A percentile compares a stretch with the other conserved stretches of the same genome.
phyloP scores from a whole-genome alignment of 2,329 filamentous ascomycete genomes.

The Zelopaecilomyces penicillatus region DNA sequence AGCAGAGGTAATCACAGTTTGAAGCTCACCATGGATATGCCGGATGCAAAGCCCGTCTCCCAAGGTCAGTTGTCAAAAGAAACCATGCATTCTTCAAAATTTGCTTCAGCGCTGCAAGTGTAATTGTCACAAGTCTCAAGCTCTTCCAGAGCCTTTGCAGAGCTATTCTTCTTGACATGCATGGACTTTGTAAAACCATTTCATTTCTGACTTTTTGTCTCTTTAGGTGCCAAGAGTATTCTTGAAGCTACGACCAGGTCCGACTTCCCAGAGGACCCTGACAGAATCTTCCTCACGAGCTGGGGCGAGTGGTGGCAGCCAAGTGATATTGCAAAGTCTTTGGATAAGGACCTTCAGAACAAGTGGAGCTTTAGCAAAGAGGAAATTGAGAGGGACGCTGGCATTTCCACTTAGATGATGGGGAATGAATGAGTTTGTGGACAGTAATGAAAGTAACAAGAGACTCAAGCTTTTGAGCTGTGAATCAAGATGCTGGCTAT shows the following conservation, averaged over 20 bases:
- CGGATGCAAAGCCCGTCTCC: conserved; percentile 39
- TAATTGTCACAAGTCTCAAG: too few relatives aligned
- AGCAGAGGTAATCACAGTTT: conserved; percentile 20
- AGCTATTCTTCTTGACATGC: too few relatives aligned
- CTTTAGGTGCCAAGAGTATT: conserved; percentile 35
- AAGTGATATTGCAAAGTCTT: conserved; percentile 29
- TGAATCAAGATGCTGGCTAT: too few relatives aligned
- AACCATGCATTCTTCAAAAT: too few relatives aligned
- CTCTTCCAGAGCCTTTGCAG: too few relatives aligned
- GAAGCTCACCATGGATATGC: conserved; percentile 21
- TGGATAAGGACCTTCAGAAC: conserved; percentile 41
- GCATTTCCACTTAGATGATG: conserved; percentile 5
- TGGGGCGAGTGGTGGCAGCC: conserved; percentile 50
- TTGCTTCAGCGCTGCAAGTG: too few relatives aligned
- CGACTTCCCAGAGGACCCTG: conserved; percentile 42
- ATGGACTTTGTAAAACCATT: too few relatives aligned
- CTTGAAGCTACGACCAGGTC: conserved; percentile 34
- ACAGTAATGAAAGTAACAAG: too few relatives aligned
- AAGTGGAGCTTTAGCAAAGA: conserved; percentile 42
- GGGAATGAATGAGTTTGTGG: too few relatives aligned
- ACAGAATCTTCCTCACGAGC: conserved; percentile 46
- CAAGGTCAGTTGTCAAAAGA: conserved; percentile 28
- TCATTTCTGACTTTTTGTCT: too few relatives aligned
- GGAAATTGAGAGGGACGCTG: conserved; percentile 38
- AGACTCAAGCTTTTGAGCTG: too few relatives aligned